Base-by-base conservation (phyloP, 257 asterid genomes). In the Anisodus tanguticus region DNA sequence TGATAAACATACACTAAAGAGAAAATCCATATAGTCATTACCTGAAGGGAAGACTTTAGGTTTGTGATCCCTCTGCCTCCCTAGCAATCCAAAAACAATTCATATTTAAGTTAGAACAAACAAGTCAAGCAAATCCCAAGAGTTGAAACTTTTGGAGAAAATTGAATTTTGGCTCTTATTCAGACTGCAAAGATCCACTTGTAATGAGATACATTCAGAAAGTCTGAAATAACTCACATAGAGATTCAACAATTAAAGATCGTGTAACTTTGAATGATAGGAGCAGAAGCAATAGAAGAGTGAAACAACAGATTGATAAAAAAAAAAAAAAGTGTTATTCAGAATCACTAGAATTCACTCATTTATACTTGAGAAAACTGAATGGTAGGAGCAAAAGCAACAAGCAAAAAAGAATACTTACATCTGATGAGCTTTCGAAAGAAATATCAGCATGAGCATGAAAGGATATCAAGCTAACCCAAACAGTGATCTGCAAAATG, bases 61-160 rank as follows among this genome's bases (percentile, higher is more conserved):
- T 93, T 95, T 82, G 99, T 97, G 88, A 93, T 87, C 67, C 99
- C 99, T 86, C 91, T 93, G 89, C 98, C 99, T 71, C 97, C 98
- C 99, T 94, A 83, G 68, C 51, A 88, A 87, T 68, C 79, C 78
- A 81, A 55, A 83, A 79, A 86, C 13, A 31, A 57, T 3, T 69
- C 8, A 77, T 19, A 79, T 15, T 47, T 22, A 47, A 82, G 74
- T 43, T 62, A 66, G 71, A 86, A 79, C n/a, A 19, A 60, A 41
- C 22, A 57, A 62, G 19, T 47, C 60, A 1, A 51, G 43, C 45
- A 76, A 76, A 76, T 49, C 8, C 22, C 45, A 7, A 26, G 47
- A 49, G 54, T 41, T 22, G 51, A 26, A 26, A 22, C 62, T 26
- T 74, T 76, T 26, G 41, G 60, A 76, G 81, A 76, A 51, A 51